Evolutionary conservation across 352 stramenopile genomes (phyloP).

Genomic region (Phytophthora hybrid): DNA sequence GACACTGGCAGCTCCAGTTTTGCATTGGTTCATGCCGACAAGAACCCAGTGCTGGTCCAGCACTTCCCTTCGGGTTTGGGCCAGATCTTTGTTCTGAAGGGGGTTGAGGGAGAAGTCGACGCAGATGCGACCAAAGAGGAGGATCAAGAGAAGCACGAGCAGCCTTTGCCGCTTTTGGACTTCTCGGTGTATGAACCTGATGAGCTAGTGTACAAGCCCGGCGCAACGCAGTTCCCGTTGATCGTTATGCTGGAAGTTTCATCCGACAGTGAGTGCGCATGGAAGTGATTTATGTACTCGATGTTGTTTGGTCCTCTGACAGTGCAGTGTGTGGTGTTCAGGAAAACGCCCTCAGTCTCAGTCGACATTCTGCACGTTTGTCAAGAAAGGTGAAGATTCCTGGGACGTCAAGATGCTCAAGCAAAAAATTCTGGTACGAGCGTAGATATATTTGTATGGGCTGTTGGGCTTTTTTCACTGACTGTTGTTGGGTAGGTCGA

Average conservation of each 20-base stretch:
- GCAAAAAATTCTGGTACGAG: conserved; percentile 71
- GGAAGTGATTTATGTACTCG: conserved; percentile 3
- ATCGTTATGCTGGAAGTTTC: conserved; percentile 75
- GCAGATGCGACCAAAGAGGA: conserved; percentile 3
- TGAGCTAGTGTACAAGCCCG: conserved; percentile 60
- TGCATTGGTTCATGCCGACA: conserved; percentile 55
- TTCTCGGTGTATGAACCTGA: conserved; percentile 44
- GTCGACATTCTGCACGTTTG: conserved; percentile 82
- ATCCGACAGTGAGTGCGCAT: conserved; percentile 43
- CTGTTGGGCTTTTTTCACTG: conserved; percentile 1
- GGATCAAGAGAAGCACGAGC: conserved; percentile 18
- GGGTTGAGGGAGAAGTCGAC: conserved; percentile 13
- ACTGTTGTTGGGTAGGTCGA: conserved; percentile 51
- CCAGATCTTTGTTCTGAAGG: conserved; percentile 59
- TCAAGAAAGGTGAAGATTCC: conserved; percentile 46
- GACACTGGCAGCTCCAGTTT: conserved; percentile 73
- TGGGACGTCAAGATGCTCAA: conserved; percentile 85
- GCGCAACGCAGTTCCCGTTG: conserved; percentile 63
- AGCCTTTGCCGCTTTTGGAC: conserved; percentile 45
- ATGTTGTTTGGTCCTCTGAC: neutral
- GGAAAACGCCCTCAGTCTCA: conserved; percentile 70
- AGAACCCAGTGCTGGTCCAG: conserved; percentile 45
- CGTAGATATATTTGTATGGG: neutral
- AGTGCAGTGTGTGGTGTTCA: conserved; percentile 12
- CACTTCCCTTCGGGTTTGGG: conserved; percentile 60